phyloP scores from a whole-genome alignment of 768 basidiomycete species.

The Lactifluus rugatus region DNA sequence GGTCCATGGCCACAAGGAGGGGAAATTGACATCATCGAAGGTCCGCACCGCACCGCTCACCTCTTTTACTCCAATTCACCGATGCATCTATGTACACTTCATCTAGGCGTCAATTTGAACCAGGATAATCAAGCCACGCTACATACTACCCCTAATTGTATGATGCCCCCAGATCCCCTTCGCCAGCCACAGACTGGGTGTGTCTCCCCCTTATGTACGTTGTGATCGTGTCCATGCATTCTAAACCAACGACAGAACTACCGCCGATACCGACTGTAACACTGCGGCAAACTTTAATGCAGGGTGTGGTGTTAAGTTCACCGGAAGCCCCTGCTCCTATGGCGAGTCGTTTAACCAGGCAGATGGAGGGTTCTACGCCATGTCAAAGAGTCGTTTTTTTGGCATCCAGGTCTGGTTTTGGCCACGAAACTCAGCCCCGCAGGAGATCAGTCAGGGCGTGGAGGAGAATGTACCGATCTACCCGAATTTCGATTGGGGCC shows the following conservation, averaged over 20 bases:
- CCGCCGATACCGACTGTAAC: slow-evolving; percentile 40
- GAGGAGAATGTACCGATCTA: background rate
- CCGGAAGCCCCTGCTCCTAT: slow-evolving; percentile 30
- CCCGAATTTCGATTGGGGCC: slow-evolving; percentile 30
- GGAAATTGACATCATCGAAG: slow-evolving; percentile 55
- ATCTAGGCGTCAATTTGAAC: slow-evolving; percentile 40
- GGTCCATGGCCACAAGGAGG: slow-evolving; percentile 56
- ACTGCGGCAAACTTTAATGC: slow-evolving; percentile 41
- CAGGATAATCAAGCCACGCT: slow-evolving; percentile 40
- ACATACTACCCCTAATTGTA: slow-evolving; percentile 44
- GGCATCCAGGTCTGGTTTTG: slow-evolving; percentile 59
- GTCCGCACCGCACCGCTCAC: slow-evolving; percentile 21
- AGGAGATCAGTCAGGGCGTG: slow-evolving; percentile 26
- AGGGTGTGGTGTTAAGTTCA: slow-evolving; percentile 49
- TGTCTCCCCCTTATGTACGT: slow-evolving; percentile 7
- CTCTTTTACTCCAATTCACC: background rate
- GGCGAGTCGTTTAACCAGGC: slow-evolving; percentile 39
- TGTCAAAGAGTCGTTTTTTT: slow-evolving; percentile 31
- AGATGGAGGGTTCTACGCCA: slow-evolving; percentile 54
- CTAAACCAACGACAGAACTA: slow-evolving; percentile 25
- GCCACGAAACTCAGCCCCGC: slow-evolving; percentile 40
- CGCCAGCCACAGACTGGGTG: slow-evolving; percentile 37
- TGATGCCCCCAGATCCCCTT: slow-evolving; percentile 26
- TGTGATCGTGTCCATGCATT: background rate
- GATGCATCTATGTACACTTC: background rate